phyloP scores from a whole-genome alignment of 306 rosid genomes.

The Quercus ilex region DNA sequence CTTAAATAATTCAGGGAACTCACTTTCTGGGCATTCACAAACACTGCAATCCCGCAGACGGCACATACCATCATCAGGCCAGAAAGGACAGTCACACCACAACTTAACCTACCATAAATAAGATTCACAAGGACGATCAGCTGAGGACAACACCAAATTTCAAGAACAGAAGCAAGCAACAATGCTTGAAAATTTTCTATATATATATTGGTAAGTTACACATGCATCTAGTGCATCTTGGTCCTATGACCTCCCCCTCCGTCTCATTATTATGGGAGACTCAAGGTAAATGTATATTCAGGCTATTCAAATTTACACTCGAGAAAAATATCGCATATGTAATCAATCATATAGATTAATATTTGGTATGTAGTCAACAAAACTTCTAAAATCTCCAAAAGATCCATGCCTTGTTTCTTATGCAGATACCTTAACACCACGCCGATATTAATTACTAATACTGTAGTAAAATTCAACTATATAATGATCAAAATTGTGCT shows the following conservation, averaged over 20 bases:
- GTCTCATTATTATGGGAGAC: too few relatives aligned
- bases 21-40: slow-evolving; percentile 90
- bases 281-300: neutral
- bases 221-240: too few relatives aligned
- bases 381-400: neutral
- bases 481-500: neutral
- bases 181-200: neutral
- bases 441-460: neutral
- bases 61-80: slow-evolving; percentile 99
- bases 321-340: neutral
- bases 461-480: neutral
- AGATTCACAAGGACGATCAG: slow-evolving; percentile 7
- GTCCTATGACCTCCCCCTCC: too few relatives aligned
- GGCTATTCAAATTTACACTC: neutral
- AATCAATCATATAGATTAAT: neutral
- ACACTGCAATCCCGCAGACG: slow-evolving; percentile 95
- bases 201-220: too few relatives aligned
- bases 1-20: slow-evolving; percentile 84
- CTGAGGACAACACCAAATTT: neutral
- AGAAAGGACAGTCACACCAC: slow-evolving; percentile 97
- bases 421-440: neutral
- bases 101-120: slow-evolving; percentile 57
- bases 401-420: neutral
- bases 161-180: neutral
- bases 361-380: neutral